Evolutionary conservation across 2,329 filamentous ascomycete genomes (phyloP).

Genomic region (Botrytis elliptica): DNA sequence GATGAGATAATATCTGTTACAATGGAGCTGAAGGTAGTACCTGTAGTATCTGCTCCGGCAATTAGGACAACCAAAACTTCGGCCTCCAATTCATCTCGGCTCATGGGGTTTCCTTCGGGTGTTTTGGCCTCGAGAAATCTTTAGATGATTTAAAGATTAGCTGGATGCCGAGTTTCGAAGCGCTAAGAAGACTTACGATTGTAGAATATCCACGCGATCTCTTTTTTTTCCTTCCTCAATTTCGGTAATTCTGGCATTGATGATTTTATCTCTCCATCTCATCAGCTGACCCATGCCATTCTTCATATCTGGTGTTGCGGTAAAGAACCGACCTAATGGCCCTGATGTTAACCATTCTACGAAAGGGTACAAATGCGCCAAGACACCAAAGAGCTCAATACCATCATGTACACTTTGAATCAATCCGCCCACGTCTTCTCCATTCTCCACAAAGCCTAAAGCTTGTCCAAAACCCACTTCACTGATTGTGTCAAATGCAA

Average conservation of each 20-base stretch:
- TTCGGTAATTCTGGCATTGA: constrained; percentile 8
- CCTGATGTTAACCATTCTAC: constrained; percentile 55
- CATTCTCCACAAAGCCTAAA: constrained; percentile 55
- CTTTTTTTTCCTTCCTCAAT: constrained; percentile 1
- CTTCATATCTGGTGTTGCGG: constrained; percentile 7
- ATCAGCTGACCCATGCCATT: constrained; percentile 19
- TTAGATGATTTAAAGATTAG: background rate
- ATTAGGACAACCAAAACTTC: constrained; percentile 15
- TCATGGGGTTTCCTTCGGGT: background rate
- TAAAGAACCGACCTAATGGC: constrained; percentile 42
- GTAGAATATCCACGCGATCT: background rate
- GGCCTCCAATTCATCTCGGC: background rate
- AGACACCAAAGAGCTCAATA: background rate
- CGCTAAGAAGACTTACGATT: background rate
- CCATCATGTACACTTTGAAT: constrained; percentile 54
- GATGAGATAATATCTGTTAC: constrained; percentile 7
- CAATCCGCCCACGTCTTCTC: constrained; percentile 51
- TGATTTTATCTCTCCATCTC: constrained; percentile 14
- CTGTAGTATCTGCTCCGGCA: constrained; percentile 15
- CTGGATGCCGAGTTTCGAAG: background rate
- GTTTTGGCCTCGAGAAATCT: constrained; percentile 11
- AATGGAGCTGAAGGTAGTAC: constrained; percentile 4
- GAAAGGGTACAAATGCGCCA: constrained; percentile 52
- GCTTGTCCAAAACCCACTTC: constrained; percentile 56
- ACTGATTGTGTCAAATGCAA: constrained; percentile 56